Evolutionary conservation across 768 basidiomycete genomes (phyloP).

Genomic region (Termitomyces sp.): DNA sequence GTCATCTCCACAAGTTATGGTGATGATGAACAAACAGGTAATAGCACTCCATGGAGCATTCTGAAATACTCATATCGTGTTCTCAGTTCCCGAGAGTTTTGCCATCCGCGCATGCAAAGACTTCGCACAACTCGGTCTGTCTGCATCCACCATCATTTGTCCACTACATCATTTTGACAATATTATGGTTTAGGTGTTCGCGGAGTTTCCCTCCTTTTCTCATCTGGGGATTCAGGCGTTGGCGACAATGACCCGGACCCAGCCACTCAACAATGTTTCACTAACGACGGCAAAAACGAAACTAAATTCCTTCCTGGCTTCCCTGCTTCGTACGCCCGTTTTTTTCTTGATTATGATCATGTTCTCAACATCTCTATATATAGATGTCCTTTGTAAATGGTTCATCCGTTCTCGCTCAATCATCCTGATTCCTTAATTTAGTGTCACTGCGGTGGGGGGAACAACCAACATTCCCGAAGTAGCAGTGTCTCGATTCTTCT

Average conservation of each 20-base stretch:
- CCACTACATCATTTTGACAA: background rate
- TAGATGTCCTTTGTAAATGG: conserved; percentile 47
- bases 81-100: conserved; percentile 51
- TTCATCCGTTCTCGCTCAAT: background rate
- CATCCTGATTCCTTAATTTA: conserved; percentile 21
- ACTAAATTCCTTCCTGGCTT: conserved; percentile 57
- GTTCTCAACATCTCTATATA: background rate
- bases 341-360: background rate
- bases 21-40: conserved; percentile 70
- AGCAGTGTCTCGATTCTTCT: conserved; percentile 48
- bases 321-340: conserved; percentile 46
- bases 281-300: conserved; percentile 54
- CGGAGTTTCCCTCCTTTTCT: conserved; percentile 62
- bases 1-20: conserved; percentile 72
- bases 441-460: conserved; percentile 72
- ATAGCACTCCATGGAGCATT: background rate
- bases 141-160: too few relatives aligned
- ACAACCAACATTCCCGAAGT: conserved; percentile 58
- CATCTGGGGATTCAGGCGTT: conserved; percentile 67
- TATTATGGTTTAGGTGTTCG: conserved; percentile 47
- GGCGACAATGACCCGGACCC: conserved; percentile 59
- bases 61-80: background rate
- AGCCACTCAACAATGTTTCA: conserved; percentile 46
- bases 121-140: conserved; percentile 64
- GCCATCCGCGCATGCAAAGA: conserved; percentile 55